Conservation (phyloP, 352 stramenopile species). For the Globisporangium splendens region DNA sequence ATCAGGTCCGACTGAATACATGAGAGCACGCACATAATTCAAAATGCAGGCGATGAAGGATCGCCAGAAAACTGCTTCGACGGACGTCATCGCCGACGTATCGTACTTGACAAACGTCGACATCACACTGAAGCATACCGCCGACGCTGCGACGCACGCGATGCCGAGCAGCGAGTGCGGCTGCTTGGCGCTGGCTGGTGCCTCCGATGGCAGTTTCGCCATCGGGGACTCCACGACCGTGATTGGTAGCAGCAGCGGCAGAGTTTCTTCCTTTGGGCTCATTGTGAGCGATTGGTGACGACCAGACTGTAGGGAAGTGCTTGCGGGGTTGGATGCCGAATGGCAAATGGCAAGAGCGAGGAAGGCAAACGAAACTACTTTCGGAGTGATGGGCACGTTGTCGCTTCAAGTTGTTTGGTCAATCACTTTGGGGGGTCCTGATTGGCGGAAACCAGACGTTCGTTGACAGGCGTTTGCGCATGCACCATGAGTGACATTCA, state of each 20-base stretch:
- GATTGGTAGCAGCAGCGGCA: constrained; percentile 30
- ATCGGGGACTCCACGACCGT: constrained; percentile 13
- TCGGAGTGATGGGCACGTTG: too few species aligned
- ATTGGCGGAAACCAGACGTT: too few species aligned
- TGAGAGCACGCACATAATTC: constrained; percentile 50
- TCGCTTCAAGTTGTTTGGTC: too few species aligned
- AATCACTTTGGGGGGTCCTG: too few species aligned
- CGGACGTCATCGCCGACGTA: constrained; percentile 71
- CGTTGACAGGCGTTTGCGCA: too few species aligned
- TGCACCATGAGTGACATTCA: too few species aligned
- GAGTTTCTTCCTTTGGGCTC: constrained; percentile 1
- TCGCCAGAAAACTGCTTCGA: constrained; percentile 80
- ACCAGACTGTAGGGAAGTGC: not conserved
- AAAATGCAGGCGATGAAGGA: constrained; percentile 46
- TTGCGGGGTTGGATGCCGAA: not conserved
- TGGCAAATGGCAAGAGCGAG: too few species aligned
- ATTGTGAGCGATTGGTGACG: not conserved
- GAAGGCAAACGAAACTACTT: too few species aligned
- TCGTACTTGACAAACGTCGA: constrained; percentile 79
- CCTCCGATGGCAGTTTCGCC: constrained; percentile 8
- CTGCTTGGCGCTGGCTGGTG: constrained; percentile 7
- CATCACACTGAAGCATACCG: constrained; percentile 83
- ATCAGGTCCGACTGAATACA: not conserved
- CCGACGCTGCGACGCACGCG: constrained; percentile 60
- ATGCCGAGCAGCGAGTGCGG: constrained; percentile 62